A percentile compares a stretch with the other conserved stretches of the same genome.
phyloP scores from a whole-genome alignment of 192 early-diverging fungal species.

The Rhizoclosmatium globosum region DNA sequence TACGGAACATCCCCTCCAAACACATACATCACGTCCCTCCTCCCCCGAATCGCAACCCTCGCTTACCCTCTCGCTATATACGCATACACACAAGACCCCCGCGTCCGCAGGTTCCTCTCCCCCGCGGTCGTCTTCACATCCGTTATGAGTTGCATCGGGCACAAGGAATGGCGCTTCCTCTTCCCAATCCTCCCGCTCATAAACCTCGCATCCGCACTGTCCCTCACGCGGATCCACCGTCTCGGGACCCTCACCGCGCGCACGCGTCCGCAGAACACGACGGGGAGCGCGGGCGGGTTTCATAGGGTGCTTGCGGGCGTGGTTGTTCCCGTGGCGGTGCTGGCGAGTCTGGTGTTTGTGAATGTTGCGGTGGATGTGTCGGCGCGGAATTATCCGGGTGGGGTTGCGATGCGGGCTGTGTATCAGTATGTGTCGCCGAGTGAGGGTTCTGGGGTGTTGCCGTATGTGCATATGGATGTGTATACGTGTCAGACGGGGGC shows the following conservation, averaged over 20 bases:
- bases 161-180: slow-evolving; percentile 98
- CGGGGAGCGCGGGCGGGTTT: not conserved
- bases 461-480: slow-evolving; percentile 34
- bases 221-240: slow-evolving; percentile 32
- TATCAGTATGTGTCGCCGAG: slow-evolving; percentile 44
- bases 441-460: not conserved
- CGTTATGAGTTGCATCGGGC: slow-evolving; percentile 78
- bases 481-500: slow-evolving; percentile 28
- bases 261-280: not conserved
- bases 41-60: slow-evolving; percentile 79
- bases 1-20: slow-evolving; percentile 81
- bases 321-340: not conserved
- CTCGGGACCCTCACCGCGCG: slow-evolving; percentile 21
- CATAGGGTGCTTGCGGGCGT: slow-evolving; percentile 16
- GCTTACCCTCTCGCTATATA: slow-evolving; percentile 67
- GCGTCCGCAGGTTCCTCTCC: slow-evolving; percentile 59
- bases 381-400: slow-evolving; percentile 89
- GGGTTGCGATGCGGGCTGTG: slow-evolving; percentile 72
- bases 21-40: slow-evolving; percentile 73
- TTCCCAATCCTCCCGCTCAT: slow-evolving; percentile 84
- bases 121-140: slow-evolving; percentile 67
- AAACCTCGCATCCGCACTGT: slow-evolving; percentile 73
- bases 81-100: slow-evolving; percentile 43
- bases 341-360: slow-evolving; percentile 14
- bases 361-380: slow-evolving; percentile 56